Evolutionary conservation across 2,329 filamentous ascomycete species (phyloP), one percentile per base, ranked within the genome.

Genomic region (Endoconidiophora laricicola): DNA sequence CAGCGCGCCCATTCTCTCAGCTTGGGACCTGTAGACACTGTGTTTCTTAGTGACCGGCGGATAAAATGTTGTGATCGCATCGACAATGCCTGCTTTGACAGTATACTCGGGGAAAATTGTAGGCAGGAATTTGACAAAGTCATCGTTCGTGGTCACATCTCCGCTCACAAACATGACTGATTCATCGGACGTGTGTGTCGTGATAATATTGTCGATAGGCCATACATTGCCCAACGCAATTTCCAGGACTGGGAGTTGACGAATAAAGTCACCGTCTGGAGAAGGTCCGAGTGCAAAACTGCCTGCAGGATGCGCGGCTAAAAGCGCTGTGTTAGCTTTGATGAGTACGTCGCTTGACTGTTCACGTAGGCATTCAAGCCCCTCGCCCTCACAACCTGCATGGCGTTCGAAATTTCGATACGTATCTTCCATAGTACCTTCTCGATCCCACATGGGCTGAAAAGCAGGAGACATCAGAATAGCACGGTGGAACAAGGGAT

Each of bases 401-500:
- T 63, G 55, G 1, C 54, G 45, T 9, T 59, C 60, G 49, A 66
- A 66, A 14, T 55, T 55, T 12, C 60, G 56, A 52, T 64, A 65
- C 3, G 54, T 58, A 9, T 53, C 51, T 33, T 64, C 59, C 23
- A 62, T 55, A 2, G 47, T 52, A 5, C 60, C 61, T 2, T 54
- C 55, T 14, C 61, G 58, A 52, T 65, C 62, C 58, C 60, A 63
- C 55, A 61, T 62, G 26, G 57, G 57, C 55, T 65, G 59, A 52
- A 59, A 65, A 9, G 63, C 62, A 1, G 63, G 62, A 6, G 61
- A 63, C 46, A 64, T 61, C 6, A 64, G 46, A 23, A 66, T 60
- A 42, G 59, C 62, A 7, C 50, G 51, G 7, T 48, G 49, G 58
- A 73, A 73, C 1, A 69, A 58, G 1, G 70, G 69, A 43, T 69